A percentile compares a stretch with the other conserved stretches of the same genome.
Evolutionary conservation across 768 basidiomycete species (phyloP).

Genomic region (Pulveroboletus sp.): DNA sequence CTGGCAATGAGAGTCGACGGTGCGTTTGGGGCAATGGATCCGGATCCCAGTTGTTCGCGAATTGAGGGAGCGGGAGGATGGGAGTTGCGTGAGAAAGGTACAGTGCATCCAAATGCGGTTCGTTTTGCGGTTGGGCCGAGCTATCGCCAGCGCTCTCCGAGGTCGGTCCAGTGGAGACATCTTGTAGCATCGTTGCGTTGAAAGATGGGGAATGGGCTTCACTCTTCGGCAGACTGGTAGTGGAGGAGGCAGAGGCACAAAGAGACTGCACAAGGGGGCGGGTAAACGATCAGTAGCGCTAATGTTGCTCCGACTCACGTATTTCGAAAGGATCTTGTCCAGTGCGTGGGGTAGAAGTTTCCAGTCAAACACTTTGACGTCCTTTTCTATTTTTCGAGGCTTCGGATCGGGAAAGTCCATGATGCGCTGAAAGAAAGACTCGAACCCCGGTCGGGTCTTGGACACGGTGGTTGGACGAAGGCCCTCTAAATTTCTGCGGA

Average conservation of each 20-base stretch:
- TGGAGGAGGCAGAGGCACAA: conserved; percentile 40
- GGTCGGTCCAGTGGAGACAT: conserved; percentile 1
- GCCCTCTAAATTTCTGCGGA: conserved; percentile 90
- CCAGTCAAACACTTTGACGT: conserved; percentile 87
- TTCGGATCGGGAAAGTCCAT: conserved; percentile 95
- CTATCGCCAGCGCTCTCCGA: conserved; percentile 16
- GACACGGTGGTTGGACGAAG: conserved; percentile 87
- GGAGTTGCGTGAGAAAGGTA: conserved; percentile 21
- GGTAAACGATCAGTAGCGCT: not conserved
- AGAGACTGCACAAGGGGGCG: conserved; percentile 37
- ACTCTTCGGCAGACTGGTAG: conserved; percentile 19
- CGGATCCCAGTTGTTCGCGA: conserved; percentile 15
- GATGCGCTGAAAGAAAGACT: conserved; percentile 90
- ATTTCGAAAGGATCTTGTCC: conserved; percentile 81
- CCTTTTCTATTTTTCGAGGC: conserved; percentile 96
- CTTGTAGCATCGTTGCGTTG: conserved; percentile 21
- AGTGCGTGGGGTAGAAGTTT: conserved; percentile 61
- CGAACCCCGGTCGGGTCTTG: conserved; percentile 75
- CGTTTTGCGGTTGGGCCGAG: conserved; percentile 5
- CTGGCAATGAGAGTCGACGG: conserved; percentile 15
- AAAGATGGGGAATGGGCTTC: conserved; percentile 30
- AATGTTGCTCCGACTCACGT: conserved; percentile 45
- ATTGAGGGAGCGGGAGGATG: conserved; percentile 11
- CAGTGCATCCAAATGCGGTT: conserved; percentile 14
- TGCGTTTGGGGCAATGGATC: conserved; percentile 11